phyloP scores from a whole-genome alignment of 495 filamentous ascomycete species.

The Aspergillus cavernicola region DNA sequence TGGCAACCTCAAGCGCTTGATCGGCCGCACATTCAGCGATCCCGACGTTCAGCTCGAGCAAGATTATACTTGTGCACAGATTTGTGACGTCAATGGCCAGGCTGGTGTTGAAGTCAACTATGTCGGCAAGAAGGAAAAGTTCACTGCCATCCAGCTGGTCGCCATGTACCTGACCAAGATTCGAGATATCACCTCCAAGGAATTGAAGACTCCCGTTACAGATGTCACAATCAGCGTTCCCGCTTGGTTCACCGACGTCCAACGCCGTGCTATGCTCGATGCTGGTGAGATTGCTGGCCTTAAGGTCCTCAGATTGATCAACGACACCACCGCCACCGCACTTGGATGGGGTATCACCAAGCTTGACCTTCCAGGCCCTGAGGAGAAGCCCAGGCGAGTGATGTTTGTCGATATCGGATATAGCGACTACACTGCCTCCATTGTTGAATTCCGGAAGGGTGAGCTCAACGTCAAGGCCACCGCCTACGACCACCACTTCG shows the following conservation, averaged over 20 bases:
- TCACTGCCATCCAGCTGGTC: constrained; percentile 84
- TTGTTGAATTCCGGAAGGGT: constrained; percentile 97
- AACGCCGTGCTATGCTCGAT: constrained; percentile 85
- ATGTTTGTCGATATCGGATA: constrained; percentile 95
- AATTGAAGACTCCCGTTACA: constrained; percentile 89
- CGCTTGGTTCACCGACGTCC: constrained; percentile 94
- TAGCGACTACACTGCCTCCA: constrained; percentile 88
- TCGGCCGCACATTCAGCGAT: constrained; percentile 79
- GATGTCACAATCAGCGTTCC: constrained; percentile 94
- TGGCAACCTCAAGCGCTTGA: constrained; percentile 83
- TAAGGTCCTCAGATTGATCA: constrained; percentile 90
- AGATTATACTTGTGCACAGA: constrained; percentile 79
- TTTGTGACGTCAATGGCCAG: constrained; percentile 88
- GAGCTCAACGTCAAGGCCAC: constrained; percentile 91
- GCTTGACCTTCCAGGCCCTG: constrained; percentile 77
- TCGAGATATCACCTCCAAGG: constrained; percentile 78
- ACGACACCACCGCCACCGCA: constrained; percentile 95
- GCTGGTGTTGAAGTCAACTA: constrained; percentile 94
- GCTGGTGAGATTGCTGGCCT: constrained; percentile 93
- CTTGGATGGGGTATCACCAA: constrained; percentile 98
- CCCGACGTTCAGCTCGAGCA: constrained; percentile 91
- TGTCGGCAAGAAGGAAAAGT: constrained; percentile 90
- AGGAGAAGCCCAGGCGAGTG: constrained; percentile 91
- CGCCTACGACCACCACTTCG: constrained; percentile 93
- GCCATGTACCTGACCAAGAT: constrained; percentile 96